Conservation (phyloP, 495 filamentous ascomycete genomes). For the Cryomyces antarcticus region DNA sequence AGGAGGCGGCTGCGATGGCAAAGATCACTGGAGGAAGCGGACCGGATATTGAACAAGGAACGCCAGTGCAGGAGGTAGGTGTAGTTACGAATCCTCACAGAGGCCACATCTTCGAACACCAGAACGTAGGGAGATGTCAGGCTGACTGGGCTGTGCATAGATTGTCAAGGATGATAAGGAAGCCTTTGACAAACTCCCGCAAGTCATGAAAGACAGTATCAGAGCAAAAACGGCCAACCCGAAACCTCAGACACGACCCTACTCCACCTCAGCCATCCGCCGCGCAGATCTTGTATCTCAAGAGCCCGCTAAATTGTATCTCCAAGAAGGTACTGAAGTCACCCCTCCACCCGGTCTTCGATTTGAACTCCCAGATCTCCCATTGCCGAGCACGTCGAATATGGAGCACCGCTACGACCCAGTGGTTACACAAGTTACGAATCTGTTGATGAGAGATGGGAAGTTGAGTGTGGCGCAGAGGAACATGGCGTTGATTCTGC, state of each 20-base stretch:
- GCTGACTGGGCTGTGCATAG: slow-evolving; percentile 17
- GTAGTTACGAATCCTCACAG: slow-evolving; percentile 1
- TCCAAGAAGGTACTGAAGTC: background rate
- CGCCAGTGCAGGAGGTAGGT: slow-evolving; percentile 42
- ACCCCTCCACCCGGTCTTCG: slow-evolving; percentile 34
- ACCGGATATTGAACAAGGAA: slow-evolving; percentile 45
- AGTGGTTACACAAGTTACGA: slow-evolving; percentile 66
- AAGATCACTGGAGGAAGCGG: slow-evolving; percentile 30
- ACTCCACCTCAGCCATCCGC: slow-evolving; percentile 33
- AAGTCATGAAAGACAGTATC: slow-evolving; percentile 42
- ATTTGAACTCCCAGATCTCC: slow-evolving; percentile 47
- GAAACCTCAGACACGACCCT: slow-evolving; percentile 29
- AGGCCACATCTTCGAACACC: slow-evolving; percentile 1
- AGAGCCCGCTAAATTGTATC: too few species aligned
- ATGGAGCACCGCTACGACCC: slow-evolving; percentile 63
- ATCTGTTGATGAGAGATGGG: slow-evolving; percentile 75
- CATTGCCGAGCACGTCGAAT: slow-evolving; percentile 37
- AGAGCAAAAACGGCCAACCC: slow-evolving; percentile 14
- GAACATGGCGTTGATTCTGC: slow-evolving; percentile 72
- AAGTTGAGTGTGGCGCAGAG: slow-evolving; percentile 66
- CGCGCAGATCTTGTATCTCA: slow-evolving; percentile 6
- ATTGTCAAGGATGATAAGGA: slow-evolving; percentile 44
- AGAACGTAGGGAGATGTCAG: background rate
- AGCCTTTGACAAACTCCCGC: slow-evolving; percentile 40
- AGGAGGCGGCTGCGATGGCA: slow-evolving; percentile 39